Evolutionary conservation across 495 filamentous ascomycete genomes (phyloP), one percentile per base, ranked within the genome.

Genomic region (Cercophora samala): DNA sequence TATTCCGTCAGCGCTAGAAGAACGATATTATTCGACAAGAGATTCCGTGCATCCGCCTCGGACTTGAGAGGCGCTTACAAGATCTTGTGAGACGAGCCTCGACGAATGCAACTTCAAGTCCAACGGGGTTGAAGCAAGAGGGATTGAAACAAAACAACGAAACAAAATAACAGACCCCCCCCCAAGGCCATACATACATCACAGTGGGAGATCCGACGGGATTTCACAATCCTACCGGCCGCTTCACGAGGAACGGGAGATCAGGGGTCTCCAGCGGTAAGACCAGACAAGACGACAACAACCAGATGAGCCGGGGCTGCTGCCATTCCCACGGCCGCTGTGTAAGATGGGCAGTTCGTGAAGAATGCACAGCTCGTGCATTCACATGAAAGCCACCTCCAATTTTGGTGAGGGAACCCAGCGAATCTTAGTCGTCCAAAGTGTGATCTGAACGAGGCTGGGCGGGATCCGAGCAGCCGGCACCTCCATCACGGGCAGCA

Each of bases 401-500:
- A 8, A 32, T 32, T 32, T 32, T 11, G 9, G 37, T 13, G 37
- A 46, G 37, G 37, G 8, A 46, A 46, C 37, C 37, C 37, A 46
- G 37, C 37, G 37, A 46, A 46, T 46, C 37, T 46, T 46, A 9
- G 37, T 46, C 37, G 37, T 46, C 37, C 37, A 46, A 46, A 56
- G 22, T 23, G 5, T n/a, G n/a, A n/a, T 56, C n/a, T 56, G 53
- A 54, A 56, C 53, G 53, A 56, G 53, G 53, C 53, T 56, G 53
- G 53, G 53, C 19, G 53, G 53, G 22, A 56, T 56, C 53, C 53
- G 53, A 56, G 53, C n/a, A 56, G 53, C 53, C 53, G 53, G n/a
- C 22, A 23, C n/a, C 37, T 46, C 19, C 53, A 19, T 56, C 52
- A 56, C 19, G 53, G 22, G 19, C 53, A 56, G 53, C 53, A 56